Evolutionary conservation across 306 rosid genomes (phyloP), one percentile per base, ranked within the genome.

Genomic region (Trifolium fragiferum): DNA sequence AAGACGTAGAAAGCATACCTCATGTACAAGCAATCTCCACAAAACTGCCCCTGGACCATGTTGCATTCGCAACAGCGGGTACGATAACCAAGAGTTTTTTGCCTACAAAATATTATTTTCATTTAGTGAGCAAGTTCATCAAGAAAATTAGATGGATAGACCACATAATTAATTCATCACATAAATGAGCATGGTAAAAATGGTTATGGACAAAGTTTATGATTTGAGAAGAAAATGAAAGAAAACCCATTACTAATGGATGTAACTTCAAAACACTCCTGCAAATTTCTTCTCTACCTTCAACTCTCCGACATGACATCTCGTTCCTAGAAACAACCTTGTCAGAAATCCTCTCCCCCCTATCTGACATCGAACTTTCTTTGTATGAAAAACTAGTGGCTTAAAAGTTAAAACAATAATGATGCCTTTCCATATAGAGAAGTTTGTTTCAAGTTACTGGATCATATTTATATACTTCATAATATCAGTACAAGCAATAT

Each of bases 21-120:
- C 92, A 89, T 95, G 83, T 92, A 95, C 82, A 95, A 79, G 85
- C 99, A 95, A 79, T 95, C 99, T 32, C 99, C 99, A 81, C 98
- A 95, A 81, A 95, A 92, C 79, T 95, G 98, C 33, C 99, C 99
- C 80, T 85, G 92, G 51, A 86, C 83, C 89, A 78, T 55, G 78
- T 81, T 80, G 86, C 99, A 95, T 38, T 77, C 55, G 87, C 83
- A 71, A 79, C 99, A 95, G 46, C 73, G 76, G 58, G 99, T 95
- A 35, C 87, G 96, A 82, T 81, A 75, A 63, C 99, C 97, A 55
- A 90, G 86, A 44, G 99, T 92, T 75, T 92, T 95, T 88, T 95
- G 99, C 92, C 97, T 95, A 83, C 59, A 82, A 81, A 78, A 73
- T n/a, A 51, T 33, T 20, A 69, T 32, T 68, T 80, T 72, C 77